Percentiles rank a stretch among this genome's conserved stretches.
phyloP scores from a whole-genome alignment of 2,329 filamentous ascomycete genomes.

The Colletotrichum camelliae region DNA sequence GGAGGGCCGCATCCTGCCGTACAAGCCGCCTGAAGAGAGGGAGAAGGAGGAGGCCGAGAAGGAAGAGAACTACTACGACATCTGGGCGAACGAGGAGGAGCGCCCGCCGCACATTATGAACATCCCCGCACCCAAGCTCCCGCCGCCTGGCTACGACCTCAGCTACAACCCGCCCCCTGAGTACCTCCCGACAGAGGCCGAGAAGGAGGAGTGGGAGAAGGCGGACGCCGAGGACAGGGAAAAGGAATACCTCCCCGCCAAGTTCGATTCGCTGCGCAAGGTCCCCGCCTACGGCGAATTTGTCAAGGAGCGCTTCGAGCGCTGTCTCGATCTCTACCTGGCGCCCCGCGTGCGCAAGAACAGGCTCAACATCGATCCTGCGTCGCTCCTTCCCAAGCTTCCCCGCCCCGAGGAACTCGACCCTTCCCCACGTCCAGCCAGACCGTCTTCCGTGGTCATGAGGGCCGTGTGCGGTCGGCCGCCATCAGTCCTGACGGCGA shows the following conservation, averaged over 20 bases:
- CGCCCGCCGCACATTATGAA: conserved; percentile 90
- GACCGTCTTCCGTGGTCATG: conserved; percentile 86
- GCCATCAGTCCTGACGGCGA: conserved; percentile 84
- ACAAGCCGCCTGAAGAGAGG: conserved; percentile 73
- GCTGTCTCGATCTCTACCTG: conserved; percentile 93
- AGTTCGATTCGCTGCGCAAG: conserved; percentile 83
- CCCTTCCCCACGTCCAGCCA: conserved; percentile 93
- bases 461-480: conserved; percentile 84
- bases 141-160: conserved; percentile 92
- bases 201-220: conserved; percentile 85
- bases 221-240: conserved; percentile 89
- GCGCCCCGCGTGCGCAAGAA: conserved; percentile 91
- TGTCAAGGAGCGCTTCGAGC: conserved; percentile 94
- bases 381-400: conserved; percentile 89
- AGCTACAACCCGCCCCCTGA: conserved; percentile 96
- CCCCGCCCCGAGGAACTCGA: conserved; percentile 89
- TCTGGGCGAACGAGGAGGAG: conserved; percentile 93
- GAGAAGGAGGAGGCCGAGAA: conserved; percentile 75
- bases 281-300: conserved; percentile 90
- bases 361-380: conserved; percentile 95
- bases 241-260: conserved; percentile 83
- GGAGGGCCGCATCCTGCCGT: conserved; percentile 92
- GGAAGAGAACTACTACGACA: conserved; percentile 78
- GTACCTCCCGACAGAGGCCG: conserved; percentile 86
- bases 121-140: conserved; percentile 89